Evolutionary conservation across 1,284 basidiomycete genomes (phyloP).

Genomic region (Boletus semigastroideus): DNA sequence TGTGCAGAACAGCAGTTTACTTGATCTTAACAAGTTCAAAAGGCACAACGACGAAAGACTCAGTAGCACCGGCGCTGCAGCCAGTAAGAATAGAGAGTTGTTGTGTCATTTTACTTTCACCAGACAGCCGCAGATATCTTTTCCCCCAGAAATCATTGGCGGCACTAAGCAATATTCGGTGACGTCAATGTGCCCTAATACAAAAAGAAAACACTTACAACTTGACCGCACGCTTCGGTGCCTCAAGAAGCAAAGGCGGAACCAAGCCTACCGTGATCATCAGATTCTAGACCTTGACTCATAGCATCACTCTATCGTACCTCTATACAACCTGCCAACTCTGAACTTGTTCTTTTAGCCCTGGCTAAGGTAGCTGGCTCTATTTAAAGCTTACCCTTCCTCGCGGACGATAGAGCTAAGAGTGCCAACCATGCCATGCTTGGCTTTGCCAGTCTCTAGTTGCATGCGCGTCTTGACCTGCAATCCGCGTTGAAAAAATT

Average conservation of each 20-base stretch:
- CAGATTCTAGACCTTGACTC: neutral
- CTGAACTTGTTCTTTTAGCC: slow-evolving; percentile 43
- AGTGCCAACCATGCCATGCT: slow-evolving; percentile 79
- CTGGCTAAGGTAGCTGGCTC: slow-evolving; percentile 14
- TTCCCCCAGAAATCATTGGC: slow-evolving; percentile 96
- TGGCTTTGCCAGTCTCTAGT: slow-evolving; percentile 79
- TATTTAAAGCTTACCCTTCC: slow-evolving; percentile 68
- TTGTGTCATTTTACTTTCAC: slow-evolving; percentile 86
- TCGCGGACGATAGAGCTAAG: slow-evolving; percentile 76
- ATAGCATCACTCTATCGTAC: slow-evolving; percentile 33
- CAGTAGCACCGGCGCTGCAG: slow-evolving; percentile 92
- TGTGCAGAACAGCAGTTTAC: slow-evolving; percentile 35
- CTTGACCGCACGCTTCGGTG: slow-evolving; percentile 98
- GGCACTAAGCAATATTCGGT: slow-evolving; percentile 46
- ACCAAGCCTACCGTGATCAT: slow-evolving; percentile 62
- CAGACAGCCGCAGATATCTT: slow-evolving; percentile 59
- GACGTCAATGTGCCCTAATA: neutral
- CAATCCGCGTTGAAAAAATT: slow-evolving; percentile 18
- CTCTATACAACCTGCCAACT: slow-evolving; percentile 84
- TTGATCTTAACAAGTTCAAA: slow-evolving; percentile 98
- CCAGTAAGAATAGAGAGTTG: slow-evolving; percentile 86
- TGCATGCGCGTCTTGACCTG: slow-evolving; percentile 99
- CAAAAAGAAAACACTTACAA: slow-evolving; percentile 55
- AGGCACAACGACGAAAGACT: slow-evolving; percentile 90
- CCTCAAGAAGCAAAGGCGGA: slow-evolving; percentile 93